Evolutionary conservation across 1,139 yeast genomes (phyloP).

Genomic region (Scheffersomyces quercinus): DNA sequence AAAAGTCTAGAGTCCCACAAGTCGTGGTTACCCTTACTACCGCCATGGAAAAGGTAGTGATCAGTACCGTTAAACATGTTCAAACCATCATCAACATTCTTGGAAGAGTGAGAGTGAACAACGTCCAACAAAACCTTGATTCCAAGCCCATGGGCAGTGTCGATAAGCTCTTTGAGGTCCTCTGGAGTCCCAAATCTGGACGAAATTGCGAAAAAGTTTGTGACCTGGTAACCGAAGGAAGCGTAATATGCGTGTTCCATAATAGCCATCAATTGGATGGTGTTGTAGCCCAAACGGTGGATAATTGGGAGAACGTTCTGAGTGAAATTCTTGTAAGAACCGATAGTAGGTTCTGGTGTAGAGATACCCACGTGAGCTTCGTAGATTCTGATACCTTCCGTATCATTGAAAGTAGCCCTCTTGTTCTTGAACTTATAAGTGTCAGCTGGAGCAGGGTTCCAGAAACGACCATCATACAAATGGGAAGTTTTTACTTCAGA

Average conservation of each 20-base stretch:
- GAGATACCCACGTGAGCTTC: conserved; percentile 98
- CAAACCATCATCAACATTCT: conserved; percentile 90
- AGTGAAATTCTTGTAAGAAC: conserved; percentile 84
- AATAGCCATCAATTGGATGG: conserved; percentile 94
- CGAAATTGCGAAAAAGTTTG: conserved; percentile 86
- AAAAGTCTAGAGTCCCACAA: conserved; percentile 95
- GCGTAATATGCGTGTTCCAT: conserved; percentile 99
- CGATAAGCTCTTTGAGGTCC: conserved; percentile 85
- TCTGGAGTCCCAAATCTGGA: conserved; percentile 95
- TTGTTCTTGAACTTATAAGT: conserved; percentile 61
- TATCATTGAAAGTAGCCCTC: conserved; percentile 52
- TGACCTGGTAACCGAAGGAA: conserved; percentile 93
- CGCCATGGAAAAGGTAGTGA: conserved; percentile 90
- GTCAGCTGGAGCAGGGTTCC: conserved; percentile 68
- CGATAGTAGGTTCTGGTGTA: conserved; percentile 82
- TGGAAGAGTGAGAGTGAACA: conserved; percentile 95
- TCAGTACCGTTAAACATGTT: conserved; percentile 95
- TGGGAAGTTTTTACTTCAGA: conserved; percentile 33
- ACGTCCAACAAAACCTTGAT: conserved; percentile 85
- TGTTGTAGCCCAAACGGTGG: conserved; percentile 81
- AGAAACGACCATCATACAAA: conserved; percentile 81
- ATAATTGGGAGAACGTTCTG: conserved; percentile 79
- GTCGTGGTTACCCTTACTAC: conserved; percentile 80
- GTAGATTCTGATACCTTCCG: conserved; percentile 68
- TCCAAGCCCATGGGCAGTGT: conserved; percentile 88